Base-by-base conservation (phyloP, 176 grass and related monocot genomes). In the Oryza glaberrima region DNA sequence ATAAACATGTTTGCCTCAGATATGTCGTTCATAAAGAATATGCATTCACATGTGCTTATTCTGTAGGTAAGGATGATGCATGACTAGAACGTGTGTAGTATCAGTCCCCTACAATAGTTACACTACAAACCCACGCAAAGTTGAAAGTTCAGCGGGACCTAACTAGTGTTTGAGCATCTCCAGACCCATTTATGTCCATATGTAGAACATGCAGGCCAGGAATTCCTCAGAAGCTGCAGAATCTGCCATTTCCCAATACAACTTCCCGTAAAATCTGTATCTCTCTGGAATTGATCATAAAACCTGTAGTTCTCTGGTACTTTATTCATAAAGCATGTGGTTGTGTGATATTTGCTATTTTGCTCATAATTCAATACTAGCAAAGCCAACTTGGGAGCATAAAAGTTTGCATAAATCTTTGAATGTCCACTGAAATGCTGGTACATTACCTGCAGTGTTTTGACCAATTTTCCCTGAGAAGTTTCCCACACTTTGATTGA, bases 401-500 rank as follows among this genome's bases (percentile, higher is more conserved):
- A 26, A 76, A 28, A 52, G 63, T 38, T 69, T 82, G 49, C 65
- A 79, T 11, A 46, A 51, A n/a, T 77, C 61, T 77, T 41, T 35
- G 35, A 73, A 23, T 84, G 52, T 23, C 22, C 15, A 19, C 30
- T 52, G 43, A 38, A 71, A 40, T 85, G 75, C 32, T 38, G 35
- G 77, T 70, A 66, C 51, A 87, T 49, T 94, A 97, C 95, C 95
- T 92, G 89, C 40, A 98, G 71, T 82, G 94, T 94, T 52, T 92
- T 94, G n/a, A 98, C 92, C 67, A 98, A 85, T 52, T 98, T 98
- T 76, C 96, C 96, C 61, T 95, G 89, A 68, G 91, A 70, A 67
- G 93, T 98, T 90, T 95, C 93, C 96, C 93, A 98, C 58, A 98
- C 96, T 94, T 98, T 98, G 80, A 95, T 98, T 66, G 23, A 90